Base-by-base conservation (phyloP, 768 basidiomycete species). In the Rhizopogon roseolus region DNA sequence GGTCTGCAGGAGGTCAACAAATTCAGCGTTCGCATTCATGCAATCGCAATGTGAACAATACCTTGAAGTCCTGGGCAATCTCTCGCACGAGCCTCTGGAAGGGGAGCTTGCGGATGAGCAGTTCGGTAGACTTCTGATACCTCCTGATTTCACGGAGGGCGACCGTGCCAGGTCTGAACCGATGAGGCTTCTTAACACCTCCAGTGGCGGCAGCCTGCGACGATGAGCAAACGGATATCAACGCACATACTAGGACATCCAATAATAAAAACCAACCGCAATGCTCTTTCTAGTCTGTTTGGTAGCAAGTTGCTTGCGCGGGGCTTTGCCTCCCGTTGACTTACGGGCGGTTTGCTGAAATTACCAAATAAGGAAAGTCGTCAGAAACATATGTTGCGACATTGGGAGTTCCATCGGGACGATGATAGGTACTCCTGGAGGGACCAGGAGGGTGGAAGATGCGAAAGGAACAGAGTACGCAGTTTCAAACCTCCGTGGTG, bases 161-260 rank as follows among this genome's bases (percentile, higher is more conserved):
- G 67, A 90, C 90, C 49, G 89, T 90, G 74, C 90, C 81, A 46
- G 81, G 82, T 64, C 81, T 74, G 78, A 88, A 89, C 57, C 87
- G 80, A 80, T 90, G 88, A 59, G 88, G 89, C 81, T 90, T 93
- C 86, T 91, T 91, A 58, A 90, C 88, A 79, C 90, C 89, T 76
- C 88, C 88, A 63, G 88, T 82, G 56, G 86, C 80, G 56, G 86
- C 77, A 50, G 84, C 72, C 66, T 75, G 76, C 89, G 58, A 36
- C 0, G 34, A 13, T 1, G 34, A 36, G 34, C 34, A 11, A 36
- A 11, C 13, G 34, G 50, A 60, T 10, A 56, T 29, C n/a, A 16
- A 19, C 5, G 10, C 10, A 5, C 34, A 36, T 13, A 11, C 13
- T 36, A 5, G 40, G 17, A 8, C 10, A 43, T 11, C 2, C 13